Evolutionary conservation across 768 basidiomycete genomes (phyloP).

Genomic region (Tylopilus felleus): DNA sequence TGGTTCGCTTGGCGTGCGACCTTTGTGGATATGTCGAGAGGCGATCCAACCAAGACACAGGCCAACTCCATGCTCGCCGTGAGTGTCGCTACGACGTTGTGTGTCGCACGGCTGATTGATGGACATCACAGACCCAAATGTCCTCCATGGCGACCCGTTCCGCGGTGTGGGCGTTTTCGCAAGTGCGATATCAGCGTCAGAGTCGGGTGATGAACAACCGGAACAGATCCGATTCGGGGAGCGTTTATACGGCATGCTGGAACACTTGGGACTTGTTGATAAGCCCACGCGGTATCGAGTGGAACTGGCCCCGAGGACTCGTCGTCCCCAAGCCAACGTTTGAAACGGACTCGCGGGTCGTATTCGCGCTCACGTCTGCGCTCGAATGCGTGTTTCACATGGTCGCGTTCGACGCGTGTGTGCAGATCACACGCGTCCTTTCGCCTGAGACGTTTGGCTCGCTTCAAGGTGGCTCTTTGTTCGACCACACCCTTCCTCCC

Average conservation of each 20-base stretch:
- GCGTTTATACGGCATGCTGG: slow-evolving; percentile 21
- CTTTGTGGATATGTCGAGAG: slow-evolving; percentile 23
- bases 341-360: slow-evolving; percentile 7
- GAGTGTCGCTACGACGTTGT: slow-evolving; percentile 4
- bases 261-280: slow-evolving; percentile 27
- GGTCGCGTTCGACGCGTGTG: slow-evolving; percentile 15
- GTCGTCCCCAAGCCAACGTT: slow-evolving; percentile 11
- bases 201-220: neutral
- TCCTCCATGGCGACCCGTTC: slow-evolving; percentile 13
- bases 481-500: slow-evolving; percentile 31
- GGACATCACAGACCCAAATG: slow-evolving; percentile 12
- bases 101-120: neutral
- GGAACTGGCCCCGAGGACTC: slow-evolving; percentile 25
- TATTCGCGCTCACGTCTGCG: slow-evolving; percentile 11
- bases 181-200: slow-evolving; percentile 12
- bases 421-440: slow-evolving; percentile 24
- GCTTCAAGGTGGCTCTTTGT: slow-evolving; percentile 34
- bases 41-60: slow-evolving; percentile 8
- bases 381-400: slow-evolving; percentile 1
- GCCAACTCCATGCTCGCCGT: slow-evolving; percentile 20
- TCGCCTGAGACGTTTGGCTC: slow-evolving; percentile 39
- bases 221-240: neutral
- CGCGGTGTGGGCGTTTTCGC: slow-evolving; percentile 21
- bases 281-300: slow-evolving; percentile 26
- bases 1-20: slow-evolving; percentile 43